Percentiles rank a stretch among this genome's conserved stretches.
Evolutionary conservation across 1,284 basidiomycete genomes (phyloP).

Genomic region (Tilletia setariae): DNA sequence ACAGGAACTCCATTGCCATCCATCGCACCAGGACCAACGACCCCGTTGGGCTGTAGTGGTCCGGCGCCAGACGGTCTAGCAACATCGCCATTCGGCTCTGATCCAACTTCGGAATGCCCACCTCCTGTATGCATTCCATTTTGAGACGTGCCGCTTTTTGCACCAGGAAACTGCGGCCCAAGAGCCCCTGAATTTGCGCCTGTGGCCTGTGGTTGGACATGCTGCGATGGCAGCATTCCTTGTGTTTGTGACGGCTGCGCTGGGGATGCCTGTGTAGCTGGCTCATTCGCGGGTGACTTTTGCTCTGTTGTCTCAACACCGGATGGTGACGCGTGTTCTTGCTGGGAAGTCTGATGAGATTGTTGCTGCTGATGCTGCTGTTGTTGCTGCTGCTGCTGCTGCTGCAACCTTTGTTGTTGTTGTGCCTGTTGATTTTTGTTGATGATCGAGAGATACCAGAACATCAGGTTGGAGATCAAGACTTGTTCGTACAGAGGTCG

Average conservation of each 20-base stretch:
- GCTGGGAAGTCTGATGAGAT: neutral
- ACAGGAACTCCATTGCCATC: slow-evolving; percentile 15
- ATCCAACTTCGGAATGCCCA: too few relatives aligned
- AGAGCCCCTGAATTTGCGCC: neutral
- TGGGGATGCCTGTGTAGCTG: neutral
- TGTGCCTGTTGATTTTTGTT: slow-evolving; percentile 61
- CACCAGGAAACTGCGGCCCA: neutral
- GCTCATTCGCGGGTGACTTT: too few relatives aligned
- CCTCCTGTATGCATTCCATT: too few relatives aligned
- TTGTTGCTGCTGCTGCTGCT: slow-evolving; percentile 19
- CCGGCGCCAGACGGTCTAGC: neutral
- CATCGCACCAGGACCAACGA: slow-evolving; percentile 13
- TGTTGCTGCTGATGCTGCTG: slow-evolving; percentile 14
- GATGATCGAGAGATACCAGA: slow-evolving; percentile 98
- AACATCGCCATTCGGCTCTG: too few relatives aligned
- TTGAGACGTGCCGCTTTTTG: neutral
- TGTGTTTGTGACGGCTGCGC: neutral
- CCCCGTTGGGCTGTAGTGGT: slow-evolving; percentile 1
- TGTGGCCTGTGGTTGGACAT: neutral
- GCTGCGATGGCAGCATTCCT: neutral
- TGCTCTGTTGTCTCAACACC: too few relatives aligned
- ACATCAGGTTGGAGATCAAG: slow-evolving; percentile 97
- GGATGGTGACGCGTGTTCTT: neutral
- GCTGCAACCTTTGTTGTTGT: slow-evolving; percentile 9
- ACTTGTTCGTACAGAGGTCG: slow-evolving; percentile 97